Percentiles rank a stretch among this genome's conserved stretches.
Conservation (phyloP, 768 basidiomycete genomes). For the Lyophyllum shimeji region DNA sequence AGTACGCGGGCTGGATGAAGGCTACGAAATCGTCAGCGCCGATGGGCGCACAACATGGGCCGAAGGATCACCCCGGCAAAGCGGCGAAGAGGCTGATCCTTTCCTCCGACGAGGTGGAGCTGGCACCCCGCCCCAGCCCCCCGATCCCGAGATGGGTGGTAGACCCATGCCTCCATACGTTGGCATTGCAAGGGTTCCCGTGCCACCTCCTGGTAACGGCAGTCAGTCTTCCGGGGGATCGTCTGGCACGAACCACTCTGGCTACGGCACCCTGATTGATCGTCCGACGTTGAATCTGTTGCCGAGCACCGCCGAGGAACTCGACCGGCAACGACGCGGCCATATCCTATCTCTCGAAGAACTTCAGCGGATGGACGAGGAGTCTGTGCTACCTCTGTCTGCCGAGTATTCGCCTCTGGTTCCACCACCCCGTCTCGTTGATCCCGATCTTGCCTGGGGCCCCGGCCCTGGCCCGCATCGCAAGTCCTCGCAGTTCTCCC, state of each 20-base stretch:
- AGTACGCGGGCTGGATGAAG: conserved; percentile 31
- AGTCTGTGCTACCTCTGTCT: conserved; percentile 30
- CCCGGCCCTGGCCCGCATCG: conserved; percentile 18
- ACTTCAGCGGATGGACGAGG: conserved; percentile 35
- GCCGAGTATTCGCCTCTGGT: conserved; percentile 31
- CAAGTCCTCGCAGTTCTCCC: conserved; percentile 27
- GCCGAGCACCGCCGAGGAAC: conserved; percentile 30
- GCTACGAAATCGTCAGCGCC: conserved; percentile 38
- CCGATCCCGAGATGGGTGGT: conserved; percentile 20
- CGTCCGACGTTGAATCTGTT: conserved; percentile 38
- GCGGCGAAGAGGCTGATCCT: conserved; percentile 69
- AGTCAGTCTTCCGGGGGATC: conserved; percentile 41
- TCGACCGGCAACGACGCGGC: conserved; percentile 31
- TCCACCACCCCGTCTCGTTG: conserved; percentile 34
- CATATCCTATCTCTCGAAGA: conserved; percentile 36
- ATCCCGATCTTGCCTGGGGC: conserved; percentile 24
- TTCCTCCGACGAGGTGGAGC: conserved; percentile 47
- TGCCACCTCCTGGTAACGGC: conserved; percentile 26
- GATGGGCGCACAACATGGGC: conserved; percentile 42
- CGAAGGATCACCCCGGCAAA: conserved; percentile 66
- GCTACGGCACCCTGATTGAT: conserved; percentile 43
- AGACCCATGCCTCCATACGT: conserved; percentile 24
- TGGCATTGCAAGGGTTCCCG: conserved; percentile 38
- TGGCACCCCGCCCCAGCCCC: conserved; percentile 9
- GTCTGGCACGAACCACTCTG: conserved; percentile 41